Conservation (phyloP, 2,329 filamentous ascomycete species). For the Aspergillus fumigatiaffinis region DNA sequence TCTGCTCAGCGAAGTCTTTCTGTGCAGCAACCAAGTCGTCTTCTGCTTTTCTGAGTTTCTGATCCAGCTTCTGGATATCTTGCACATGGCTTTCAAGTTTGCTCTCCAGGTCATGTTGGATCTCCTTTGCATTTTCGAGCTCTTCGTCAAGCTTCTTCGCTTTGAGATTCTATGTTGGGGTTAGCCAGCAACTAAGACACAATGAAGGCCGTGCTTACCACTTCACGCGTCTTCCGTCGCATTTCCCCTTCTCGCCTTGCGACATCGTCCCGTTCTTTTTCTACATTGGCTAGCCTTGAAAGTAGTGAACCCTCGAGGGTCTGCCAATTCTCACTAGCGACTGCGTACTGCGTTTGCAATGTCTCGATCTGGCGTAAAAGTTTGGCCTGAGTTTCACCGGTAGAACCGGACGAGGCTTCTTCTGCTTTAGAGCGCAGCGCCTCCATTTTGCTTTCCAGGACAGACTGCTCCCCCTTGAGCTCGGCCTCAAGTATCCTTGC, state of each 20-base stretch:
- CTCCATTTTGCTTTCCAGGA: slow-evolving; percentile 86
- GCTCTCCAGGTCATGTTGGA: slow-evolving; percentile 44
- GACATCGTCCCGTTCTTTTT: slow-evolving; percentile 88
- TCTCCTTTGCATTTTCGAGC: slow-evolving; percentile 60
- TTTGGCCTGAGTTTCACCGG: slow-evolving; percentile 82
- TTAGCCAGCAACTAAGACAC: slow-evolving; percentile 2
- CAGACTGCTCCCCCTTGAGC: slow-evolving; percentile 69
- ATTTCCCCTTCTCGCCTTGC: slow-evolving; percentile 79
- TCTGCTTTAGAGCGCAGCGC: slow-evolving; percentile 79
- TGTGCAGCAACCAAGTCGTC: slow-evolving; percentile 58
- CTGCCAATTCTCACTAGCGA: slow-evolving; percentile 96
- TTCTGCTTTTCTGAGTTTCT: slow-evolving; percentile 49
- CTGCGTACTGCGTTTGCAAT: slow-evolving; percentile 88
- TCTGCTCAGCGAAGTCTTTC: slow-evolving; percentile 56
- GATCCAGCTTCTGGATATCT: slow-evolving; percentile 48
- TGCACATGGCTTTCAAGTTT: slow-evolving; percentile 62
- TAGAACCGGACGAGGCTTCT: slow-evolving; percentile 78
- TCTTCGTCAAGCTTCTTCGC: slow-evolving; percentile 74
- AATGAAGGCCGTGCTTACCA: slow-evolving; percentile 51
- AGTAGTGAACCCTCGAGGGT: slow-evolving; percentile 85
- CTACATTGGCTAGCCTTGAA: slow-evolving; percentile 69
- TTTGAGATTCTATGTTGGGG: slow-evolving; percentile 55
- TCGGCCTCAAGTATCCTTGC: slow-evolving; percentile 68
- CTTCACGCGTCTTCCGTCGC: slow-evolving; percentile 82
- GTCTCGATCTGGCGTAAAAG: slow-evolving; percentile 91